A percentile compares a stretch with the other conserved stretches of the same genome.
Evolutionary conservation across 768 basidiomycete genomes (phyloP).

Genomic region (Leucocoprinus sp.): DNA sequence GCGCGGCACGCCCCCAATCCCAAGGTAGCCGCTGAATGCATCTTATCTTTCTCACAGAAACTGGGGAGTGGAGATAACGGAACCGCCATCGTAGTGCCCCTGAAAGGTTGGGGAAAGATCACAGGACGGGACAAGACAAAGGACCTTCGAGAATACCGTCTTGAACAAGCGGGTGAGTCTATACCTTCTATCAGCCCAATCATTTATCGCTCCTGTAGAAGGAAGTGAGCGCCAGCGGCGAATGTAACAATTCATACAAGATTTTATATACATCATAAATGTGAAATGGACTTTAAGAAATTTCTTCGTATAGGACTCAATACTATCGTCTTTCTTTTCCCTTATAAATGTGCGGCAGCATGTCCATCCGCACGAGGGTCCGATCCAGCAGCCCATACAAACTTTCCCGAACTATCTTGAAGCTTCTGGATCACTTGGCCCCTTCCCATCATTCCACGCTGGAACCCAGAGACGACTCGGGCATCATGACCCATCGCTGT

Average conservation of each 20-base stretch:
- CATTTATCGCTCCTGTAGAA: conserved; percentile 25
- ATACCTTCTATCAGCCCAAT: neutral
- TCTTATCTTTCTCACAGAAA: conserved; percentile 83
- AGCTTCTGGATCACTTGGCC: conserved; percentile 88
- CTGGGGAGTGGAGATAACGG: conserved; percentile 86
- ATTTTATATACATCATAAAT: conserved; percentile 2
- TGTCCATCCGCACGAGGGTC: conserved; percentile 87
- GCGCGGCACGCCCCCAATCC: conserved; percentile 66
- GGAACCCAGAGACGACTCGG: conserved; percentile 50
- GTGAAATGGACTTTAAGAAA: neutral
- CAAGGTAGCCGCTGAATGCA: conserved; percentile 70
- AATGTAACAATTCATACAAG: conserved; percentile 37
- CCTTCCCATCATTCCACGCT: conserved; percentile 62
- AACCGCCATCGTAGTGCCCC: conserved; percentile 84
- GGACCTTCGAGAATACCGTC: conserved; percentile 75
- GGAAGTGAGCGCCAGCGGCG: conserved; percentile 60
- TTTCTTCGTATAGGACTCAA: neutral
- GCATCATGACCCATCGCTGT: conserved; percentile 91
- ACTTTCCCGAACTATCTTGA: conserved; percentile 50
- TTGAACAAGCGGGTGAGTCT: conserved; percentile 49
- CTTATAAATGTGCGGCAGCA: conserved; percentile 74
- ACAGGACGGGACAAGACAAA: conserved; percentile 76
- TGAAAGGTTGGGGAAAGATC: conserved; percentile 85
- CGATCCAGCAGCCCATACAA: conserved; percentile 94
- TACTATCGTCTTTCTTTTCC: conserved; percentile 11